Conservation (phyloP, 805 yeast genomes). For the Candida piceae region DNA sequence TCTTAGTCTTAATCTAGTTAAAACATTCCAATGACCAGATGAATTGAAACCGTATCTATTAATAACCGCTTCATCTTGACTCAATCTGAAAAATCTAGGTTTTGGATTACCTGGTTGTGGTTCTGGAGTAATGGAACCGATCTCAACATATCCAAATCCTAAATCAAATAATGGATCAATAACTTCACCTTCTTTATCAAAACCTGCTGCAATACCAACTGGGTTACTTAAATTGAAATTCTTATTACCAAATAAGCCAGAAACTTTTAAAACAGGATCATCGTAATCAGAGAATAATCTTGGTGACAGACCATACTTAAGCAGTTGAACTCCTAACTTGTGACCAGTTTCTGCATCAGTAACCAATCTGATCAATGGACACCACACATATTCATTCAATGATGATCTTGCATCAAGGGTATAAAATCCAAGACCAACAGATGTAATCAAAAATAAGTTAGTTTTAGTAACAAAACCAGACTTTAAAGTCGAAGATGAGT, state of each 20-base stretch:
- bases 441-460: constrained; percentile 19
- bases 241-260: constrained; percentile 39
- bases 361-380: constrained; percentile 66
- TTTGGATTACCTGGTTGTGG: constrained; percentile 95
- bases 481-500: neutral
- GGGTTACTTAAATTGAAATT: constrained; percentile 56
- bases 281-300: constrained; percentile 48
- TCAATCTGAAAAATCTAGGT: constrained; percentile 86
- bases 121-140: constrained; percentile 88
- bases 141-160: constrained; percentile 88
- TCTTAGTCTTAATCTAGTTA: constrained; percentile 62
- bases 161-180: constrained; percentile 70
- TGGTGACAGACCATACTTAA: constrained; percentile 70
- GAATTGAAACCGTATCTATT: constrained; percentile 96
- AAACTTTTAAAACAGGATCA: constrained; percentile 49
- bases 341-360: constrained; percentile 90
- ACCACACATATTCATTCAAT: constrained; percentile 70
- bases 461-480: constrained; percentile 5
- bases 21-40: constrained; percentile 73
- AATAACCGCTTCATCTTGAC: constrained; percentile 83
- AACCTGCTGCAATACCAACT: constrained; percentile 91
- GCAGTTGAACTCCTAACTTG: constrained; percentile 58
- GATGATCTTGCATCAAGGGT: constrained; percentile 80
- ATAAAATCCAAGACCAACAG: constrained; percentile 38
- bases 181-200: constrained; percentile 91